Percentiles rank a stretch among this genome's conserved stretches.
Evolutionary conservation across 495 filamentous ascomycete species (phyloP).

Genomic region (Hypoxylon fragiforme): DNA sequence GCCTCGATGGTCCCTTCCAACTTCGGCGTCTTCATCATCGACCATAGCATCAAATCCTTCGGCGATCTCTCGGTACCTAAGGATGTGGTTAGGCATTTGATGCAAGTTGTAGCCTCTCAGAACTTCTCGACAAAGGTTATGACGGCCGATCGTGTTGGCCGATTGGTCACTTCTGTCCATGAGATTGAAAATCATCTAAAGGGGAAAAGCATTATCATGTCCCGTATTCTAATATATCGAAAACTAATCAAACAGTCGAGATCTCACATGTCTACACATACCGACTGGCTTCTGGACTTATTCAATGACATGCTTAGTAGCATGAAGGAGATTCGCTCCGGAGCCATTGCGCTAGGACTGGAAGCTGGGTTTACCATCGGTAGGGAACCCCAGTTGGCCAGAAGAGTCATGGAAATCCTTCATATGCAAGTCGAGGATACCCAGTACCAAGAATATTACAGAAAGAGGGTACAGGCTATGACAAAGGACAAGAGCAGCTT

Average conservation of each 20-base stretch:
- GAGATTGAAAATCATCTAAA: conserved; percentile 71
- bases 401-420: conserved; percentile 67
- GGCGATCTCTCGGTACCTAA: conserved; percentile 64
- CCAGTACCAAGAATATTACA: conserved; percentile 65
- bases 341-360: conserved; percentile 73
- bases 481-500: conserved; percentile 63
- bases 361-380: conserved; percentile 67
- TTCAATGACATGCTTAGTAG: conserved; percentile 78
- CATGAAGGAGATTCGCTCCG: conserved; percentile 70
- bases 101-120: conserved; percentile 76
- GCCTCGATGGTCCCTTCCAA: conserved; percentile 69
- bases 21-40: conserved; percentile 76
- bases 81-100: conserved; percentile 71
- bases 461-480: conserved; percentile 70
- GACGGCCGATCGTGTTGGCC: conserved; percentile 65
- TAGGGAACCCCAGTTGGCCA: conserved; percentile 63
- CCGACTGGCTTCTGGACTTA: conserved; percentile 80
- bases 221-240: conserved; percentile 74
- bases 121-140: conserved; percentile 75
- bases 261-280: conserved; percentile 62
- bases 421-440: conserved; percentile 58
- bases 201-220: conserved; percentile 75
- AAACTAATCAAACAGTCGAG: conserved; percentile 71
- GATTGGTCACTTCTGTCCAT: conserved; percentile 68
- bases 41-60: conserved; percentile 72